Conservation (phyloP, 495 filamentous ascomycete species). For the Collariella sp. region DNA sequence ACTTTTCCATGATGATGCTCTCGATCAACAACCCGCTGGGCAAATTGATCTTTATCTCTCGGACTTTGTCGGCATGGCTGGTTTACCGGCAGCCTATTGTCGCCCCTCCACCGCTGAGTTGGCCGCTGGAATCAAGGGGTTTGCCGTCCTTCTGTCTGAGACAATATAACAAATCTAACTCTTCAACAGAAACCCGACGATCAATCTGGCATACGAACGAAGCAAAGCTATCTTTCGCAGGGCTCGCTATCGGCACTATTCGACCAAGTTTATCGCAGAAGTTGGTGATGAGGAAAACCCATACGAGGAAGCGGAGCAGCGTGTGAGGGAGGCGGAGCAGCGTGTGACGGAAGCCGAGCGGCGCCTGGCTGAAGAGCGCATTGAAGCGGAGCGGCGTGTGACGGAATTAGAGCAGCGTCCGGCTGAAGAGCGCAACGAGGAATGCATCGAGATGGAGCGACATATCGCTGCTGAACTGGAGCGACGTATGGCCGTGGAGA, state of each 20-base stretch:
- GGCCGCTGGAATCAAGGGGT: constrained; percentile 4
- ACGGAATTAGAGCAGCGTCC: too few relatives aligned
- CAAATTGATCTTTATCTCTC: constrained; percentile 9
- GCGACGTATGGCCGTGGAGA: not conserved
- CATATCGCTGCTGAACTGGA: not conserved
- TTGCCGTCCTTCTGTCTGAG: not conserved
- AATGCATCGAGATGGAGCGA: not conserved
- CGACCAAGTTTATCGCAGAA: too few relatives aligned
- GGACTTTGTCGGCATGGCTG: constrained; percentile 5
- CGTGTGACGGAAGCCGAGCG: too few relatives aligned
- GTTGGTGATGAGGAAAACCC: too few relatives aligned
- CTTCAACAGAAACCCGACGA: not conserved
- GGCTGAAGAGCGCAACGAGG: too few relatives aligned
- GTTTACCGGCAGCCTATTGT: constrained; percentile 9
- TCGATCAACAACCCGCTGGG: constrained; percentile 5
- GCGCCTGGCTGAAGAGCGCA: too few relatives aligned
- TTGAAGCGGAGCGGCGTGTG: too few relatives aligned
- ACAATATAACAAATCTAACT: constrained; percentile 3
- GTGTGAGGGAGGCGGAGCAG: too few relatives aligned
- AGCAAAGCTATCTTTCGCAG: too few relatives aligned
- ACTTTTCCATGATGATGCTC: not conserved
- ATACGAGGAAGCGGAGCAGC: too few relatives aligned
- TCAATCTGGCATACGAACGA: too few relatives aligned
- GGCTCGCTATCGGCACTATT: too few relatives aligned
- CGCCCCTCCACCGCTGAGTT: constrained; percentile 8